A percentile compares a stretch with the other conserved stretches of the same genome.
These are phyloP conservation scores for Mycena sp. DNA, from an alignment of 1,284 basidiomycete genomes.

Conservation along the genomic window DNA sequence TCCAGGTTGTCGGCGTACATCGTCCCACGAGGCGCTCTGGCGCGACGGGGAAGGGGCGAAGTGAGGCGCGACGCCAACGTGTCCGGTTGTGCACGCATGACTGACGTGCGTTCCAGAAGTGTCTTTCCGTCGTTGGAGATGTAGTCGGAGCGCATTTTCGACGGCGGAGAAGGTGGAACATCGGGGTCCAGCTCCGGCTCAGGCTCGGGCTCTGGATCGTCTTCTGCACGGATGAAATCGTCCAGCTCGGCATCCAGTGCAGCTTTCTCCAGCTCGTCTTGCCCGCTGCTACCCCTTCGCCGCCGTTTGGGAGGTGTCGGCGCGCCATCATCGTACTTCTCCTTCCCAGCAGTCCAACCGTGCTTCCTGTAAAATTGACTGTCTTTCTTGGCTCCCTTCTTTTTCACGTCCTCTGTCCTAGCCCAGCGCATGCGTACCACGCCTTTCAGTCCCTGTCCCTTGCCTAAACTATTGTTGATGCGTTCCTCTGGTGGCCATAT, in stretches of 20 bases:
- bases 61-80: conserved; percentile 55
- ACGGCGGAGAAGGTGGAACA: conserved; percentile 55
- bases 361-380: conserved; percentile 82
- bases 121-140: conserved; percentile 58
- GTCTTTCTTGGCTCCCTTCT: conserved; percentile 70
- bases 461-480: conserved; percentile 72
- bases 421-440: conserved; percentile 78
- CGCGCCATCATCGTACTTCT: conserved; percentile 44
- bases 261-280: conserved; percentile 45
- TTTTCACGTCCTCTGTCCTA: conserved; percentile 71
- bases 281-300: conserved; percentile 39
- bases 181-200: conserved; percentile 38
- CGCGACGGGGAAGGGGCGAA: conserved; percentile 52
- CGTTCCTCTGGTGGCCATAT: conserved; percentile 83
- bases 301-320: conserved; percentile 43
- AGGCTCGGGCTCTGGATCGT: conserved; percentile 31
- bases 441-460: conserved; percentile 70
- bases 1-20: conserved; percentile 36
- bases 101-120: conserved; percentile 64
- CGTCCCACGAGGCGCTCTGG: conserved; percentile 32
- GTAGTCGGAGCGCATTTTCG: conserved; percentile 74
- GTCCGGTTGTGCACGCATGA: conserved; percentile 47
- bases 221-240: conserved; percentile 62
- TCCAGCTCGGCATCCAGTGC: conserved; percentile 71
- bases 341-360: conserved; percentile 70